Evolutionary conservation across 345 rosid species (phyloP).

Genomic region (Camelina laxa): DNA sequence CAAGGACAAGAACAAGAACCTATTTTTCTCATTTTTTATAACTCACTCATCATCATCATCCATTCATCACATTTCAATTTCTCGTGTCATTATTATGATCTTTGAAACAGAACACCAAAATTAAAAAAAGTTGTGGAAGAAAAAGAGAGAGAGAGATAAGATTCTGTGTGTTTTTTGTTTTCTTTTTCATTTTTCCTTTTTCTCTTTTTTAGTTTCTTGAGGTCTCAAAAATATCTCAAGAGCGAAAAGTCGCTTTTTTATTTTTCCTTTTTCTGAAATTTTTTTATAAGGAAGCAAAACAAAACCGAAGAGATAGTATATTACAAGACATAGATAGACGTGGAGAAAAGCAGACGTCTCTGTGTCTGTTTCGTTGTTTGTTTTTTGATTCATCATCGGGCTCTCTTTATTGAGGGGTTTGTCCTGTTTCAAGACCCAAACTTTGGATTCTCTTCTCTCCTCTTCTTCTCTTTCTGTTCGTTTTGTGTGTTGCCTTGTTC

Average conservation of each 20-base stretch:
- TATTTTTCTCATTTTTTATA: neutral
- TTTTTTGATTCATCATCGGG: slow-evolving; percentile 15
- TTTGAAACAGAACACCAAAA: slow-evolving; percentile 29
- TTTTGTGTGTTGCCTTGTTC: neutral
- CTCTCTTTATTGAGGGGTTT: slow-evolving; percentile 9
- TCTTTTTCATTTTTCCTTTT: neutral
- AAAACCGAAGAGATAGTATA: slow-evolving; percentile 36
- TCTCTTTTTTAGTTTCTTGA: slow-evolving; percentile 16
- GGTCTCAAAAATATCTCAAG: slow-evolving; percentile 23
- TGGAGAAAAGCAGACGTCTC: slow-evolving; percentile 39
- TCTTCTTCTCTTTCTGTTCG: neutral
- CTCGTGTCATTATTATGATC: neutral
- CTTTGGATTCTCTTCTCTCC: slow-evolving; percentile 28
- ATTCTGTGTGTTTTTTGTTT: neutral
- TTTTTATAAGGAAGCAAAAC: neutral
- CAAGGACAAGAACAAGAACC: slow-evolving; percentile 41
- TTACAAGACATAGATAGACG: slow-evolving; percentile 16
- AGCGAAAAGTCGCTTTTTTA: slow-evolving; percentile 25
- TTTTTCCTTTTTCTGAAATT: neutral
- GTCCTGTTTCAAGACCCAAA: slow-evolving; percentile 31
- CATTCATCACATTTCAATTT: slow-evolving; percentile 21
- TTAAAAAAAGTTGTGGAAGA: slow-evolving; percentile 15
- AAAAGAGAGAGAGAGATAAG: neutral
- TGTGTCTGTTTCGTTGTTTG: slow-evolving; percentile 28
- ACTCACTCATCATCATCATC: slow-evolving; percentile 19